Conservation (phyloP, 345 rosid genomes). For the Gossypium turneri region DNA sequence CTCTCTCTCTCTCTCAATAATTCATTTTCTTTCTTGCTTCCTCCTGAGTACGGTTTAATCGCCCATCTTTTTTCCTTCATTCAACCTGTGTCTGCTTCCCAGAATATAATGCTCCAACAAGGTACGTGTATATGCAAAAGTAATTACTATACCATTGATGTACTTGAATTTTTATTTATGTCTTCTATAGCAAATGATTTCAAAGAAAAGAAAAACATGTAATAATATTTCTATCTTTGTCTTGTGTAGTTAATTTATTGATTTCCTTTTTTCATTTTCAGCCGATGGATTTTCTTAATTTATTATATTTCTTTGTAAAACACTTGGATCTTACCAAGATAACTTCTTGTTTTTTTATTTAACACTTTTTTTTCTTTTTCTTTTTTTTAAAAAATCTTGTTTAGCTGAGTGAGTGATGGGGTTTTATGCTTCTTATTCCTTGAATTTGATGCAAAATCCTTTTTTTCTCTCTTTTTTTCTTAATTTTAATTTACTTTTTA, state of each 20-base stretch:
- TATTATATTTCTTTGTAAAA: not conserved
- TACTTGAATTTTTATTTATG: too few relatives aligned
- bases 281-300: not conserved
- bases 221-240: not conserved
- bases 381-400: constrained; percentile 6
- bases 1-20: constrained; percentile 7
- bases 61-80: constrained; percentile 29
- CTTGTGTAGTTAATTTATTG: not conserved
- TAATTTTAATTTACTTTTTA: not conserved
- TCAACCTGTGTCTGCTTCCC: constrained; percentile 27
- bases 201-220: not conserved
- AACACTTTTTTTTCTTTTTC: not conserved
- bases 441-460: constrained; percentile 2
- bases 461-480: not conserved
- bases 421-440: constrained; percentile 8
- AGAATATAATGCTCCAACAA: constrained; percentile 42
- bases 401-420: not conserved
- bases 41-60: constrained; percentile 28
- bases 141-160: not conserved
- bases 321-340: not conserved
- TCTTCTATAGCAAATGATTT: too few relatives aligned
- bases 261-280: not conserved
- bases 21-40: not conserved
- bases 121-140: constrained; percentile 26
- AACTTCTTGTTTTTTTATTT: not conserved